phyloP scores from a whole-genome alignment of 345 rosid species.

The Mercurialis annua region DNA sequence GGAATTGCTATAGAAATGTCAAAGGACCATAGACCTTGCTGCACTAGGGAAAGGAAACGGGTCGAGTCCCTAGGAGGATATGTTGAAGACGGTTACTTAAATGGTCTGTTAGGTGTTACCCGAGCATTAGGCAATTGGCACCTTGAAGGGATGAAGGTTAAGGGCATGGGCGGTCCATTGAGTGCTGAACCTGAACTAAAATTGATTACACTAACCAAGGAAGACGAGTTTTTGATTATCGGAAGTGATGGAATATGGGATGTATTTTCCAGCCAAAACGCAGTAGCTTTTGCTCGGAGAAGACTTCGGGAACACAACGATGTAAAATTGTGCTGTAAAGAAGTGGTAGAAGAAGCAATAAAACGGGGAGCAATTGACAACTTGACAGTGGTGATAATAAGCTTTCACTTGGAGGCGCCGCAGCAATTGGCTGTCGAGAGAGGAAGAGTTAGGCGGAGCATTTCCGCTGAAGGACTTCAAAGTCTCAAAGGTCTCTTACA shows the following conservation, averaged over 20 bases:
- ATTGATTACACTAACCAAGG: slow-evolving; percentile 47
- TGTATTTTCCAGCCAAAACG: slow-evolving; percentile 68
- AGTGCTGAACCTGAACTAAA: slow-evolving; percentile 83
- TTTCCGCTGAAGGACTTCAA: slow-evolving; percentile 66
- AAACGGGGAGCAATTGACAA: slow-evolving; percentile 63
- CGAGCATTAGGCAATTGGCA: slow-evolving; percentile 87
- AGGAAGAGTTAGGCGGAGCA: slow-evolving; percentile 50
- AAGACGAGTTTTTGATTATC: slow-evolving; percentile 78
- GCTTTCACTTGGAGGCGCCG: slow-evolving; percentile 64
- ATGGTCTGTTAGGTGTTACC: slow-evolving; percentile 65
- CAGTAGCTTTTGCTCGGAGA: slow-evolving; percentile 67
- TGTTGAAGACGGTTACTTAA: slow-evolving; percentile 62
- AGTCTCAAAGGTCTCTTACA: slow-evolving; percentile 36
- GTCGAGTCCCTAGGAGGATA: slow-evolving; percentile 67
- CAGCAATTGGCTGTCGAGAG: slow-evolving; percentile 41
- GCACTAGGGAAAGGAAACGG: slow-evolving; percentile 49
- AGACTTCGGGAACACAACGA: slow-evolving; percentile 74
- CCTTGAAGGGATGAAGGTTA: slow-evolving; percentile 62
- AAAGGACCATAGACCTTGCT: slow-evolving; percentile 66
- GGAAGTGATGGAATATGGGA: slow-evolving; percentile 93
- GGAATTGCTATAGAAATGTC: slow-evolving; percentile 76
- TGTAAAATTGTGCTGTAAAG: slow-evolving; percentile 58
- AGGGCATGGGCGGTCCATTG: slow-evolving; percentile 48
- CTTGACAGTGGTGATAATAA: slow-evolving; percentile 65
- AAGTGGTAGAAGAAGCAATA: slow-evolving; percentile 71